Conservation (phyloP, 2,329 filamentous ascomycete species). For the Cladosporium colombiae region DNA sequence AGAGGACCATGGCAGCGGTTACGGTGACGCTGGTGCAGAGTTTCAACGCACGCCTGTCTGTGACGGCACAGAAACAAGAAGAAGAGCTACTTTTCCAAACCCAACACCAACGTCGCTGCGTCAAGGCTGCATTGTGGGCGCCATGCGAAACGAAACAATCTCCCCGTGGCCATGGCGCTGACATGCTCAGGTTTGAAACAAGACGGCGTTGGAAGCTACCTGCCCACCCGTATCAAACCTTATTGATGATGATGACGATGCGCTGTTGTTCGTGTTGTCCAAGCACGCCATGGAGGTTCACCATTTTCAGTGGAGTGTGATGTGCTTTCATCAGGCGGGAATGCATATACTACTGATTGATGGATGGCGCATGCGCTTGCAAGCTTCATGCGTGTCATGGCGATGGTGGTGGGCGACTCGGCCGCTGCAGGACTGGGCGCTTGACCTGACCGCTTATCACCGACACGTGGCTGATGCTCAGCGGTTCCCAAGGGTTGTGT, state of each 20-base stretch:
- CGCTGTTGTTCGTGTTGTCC: not conserved
- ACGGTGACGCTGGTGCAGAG: not conserved
- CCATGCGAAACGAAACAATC: conserved; percentile 3
- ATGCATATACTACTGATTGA: not conserved
- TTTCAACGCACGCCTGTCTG: not conserved
- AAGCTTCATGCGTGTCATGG: conserved; percentile 4
- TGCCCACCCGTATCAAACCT: not conserved
- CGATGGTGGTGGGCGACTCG: not conserved
- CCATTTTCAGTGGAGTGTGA: not conserved
- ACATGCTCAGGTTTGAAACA: not conserved
- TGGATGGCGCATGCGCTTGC: not conserved
- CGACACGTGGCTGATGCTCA: conserved; percentile 16
- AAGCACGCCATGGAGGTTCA: not conserved
- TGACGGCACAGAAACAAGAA: not conserved
- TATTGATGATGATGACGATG: not conserved
- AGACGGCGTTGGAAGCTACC: not conserved
- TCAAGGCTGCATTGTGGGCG: conserved; percentile 1
- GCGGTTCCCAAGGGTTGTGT: conserved; percentile 5
- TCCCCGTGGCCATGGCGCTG: not conserved
- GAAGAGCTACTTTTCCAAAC: not conserved
- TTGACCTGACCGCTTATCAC: conserved; percentile 14
- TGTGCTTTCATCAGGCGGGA: not conserved
- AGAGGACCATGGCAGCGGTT: not conserved
- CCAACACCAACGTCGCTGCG: not conserved
- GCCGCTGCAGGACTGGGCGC: conserved; percentile 1